Percentiles rank a stretch among this genome's conserved stretches.
phyloP scores from a whole-genome alignment of 352 stramenopile genomes.

The Phytophthora colocasiae region DNA sequence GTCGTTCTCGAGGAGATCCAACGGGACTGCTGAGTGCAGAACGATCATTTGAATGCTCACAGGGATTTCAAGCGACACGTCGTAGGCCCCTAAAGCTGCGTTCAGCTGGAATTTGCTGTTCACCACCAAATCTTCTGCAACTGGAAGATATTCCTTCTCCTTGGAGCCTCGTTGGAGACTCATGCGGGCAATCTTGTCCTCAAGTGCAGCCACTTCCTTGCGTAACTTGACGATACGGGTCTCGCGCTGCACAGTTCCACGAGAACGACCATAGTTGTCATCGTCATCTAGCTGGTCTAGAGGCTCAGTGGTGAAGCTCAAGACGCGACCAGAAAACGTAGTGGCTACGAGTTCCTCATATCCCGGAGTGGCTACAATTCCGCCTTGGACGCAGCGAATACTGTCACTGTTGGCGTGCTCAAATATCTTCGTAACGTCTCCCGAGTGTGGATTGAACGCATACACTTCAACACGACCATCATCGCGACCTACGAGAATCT shows the following conservation, averaged over 20 bases:
- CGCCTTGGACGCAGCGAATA: slow-evolving; percentile 76
- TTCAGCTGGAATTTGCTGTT: slow-evolving; percentile 86
- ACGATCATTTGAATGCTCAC: slow-evolving; percentile 83
- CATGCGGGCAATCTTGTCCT: slow-evolving; percentile 77
- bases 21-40: slow-evolving; percentile 74
- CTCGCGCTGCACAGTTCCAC: slow-evolving; percentile 78
- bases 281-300: slow-evolving; percentile 77
- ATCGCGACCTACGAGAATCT: slow-evolving; percentile 83
- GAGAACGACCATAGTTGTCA: slow-evolving; percentile 79
- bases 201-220: slow-evolving; percentile 73
- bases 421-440: slow-evolving; percentile 68
- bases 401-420: slow-evolving; percentile 77
- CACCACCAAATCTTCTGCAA: slow-evolving; percentile 79
- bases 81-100: slow-evolving; percentile 67
- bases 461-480: slow-evolving; percentile 85
- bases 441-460: slow-evolving; percentile 52
- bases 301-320: slow-evolving; percentile 87
- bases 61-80: slow-evolving; percentile 83
- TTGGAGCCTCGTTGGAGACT: slow-evolving; percentile 47
- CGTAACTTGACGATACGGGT: slow-evolving; percentile 83
- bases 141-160: slow-evolving; percentile 72
- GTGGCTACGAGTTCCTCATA: slow-evolving; percentile 80
- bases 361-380: slow-evolving; percentile 71
- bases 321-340: slow-evolving; percentile 81
- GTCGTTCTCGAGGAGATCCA: slow-evolving; percentile 80